Percentiles rank a stretch among this genome's conserved stretches.
phyloP scores from a whole-genome alignment of 2,329 filamentous ascomycete genomes.

The Beauveria sp. region DNA sequence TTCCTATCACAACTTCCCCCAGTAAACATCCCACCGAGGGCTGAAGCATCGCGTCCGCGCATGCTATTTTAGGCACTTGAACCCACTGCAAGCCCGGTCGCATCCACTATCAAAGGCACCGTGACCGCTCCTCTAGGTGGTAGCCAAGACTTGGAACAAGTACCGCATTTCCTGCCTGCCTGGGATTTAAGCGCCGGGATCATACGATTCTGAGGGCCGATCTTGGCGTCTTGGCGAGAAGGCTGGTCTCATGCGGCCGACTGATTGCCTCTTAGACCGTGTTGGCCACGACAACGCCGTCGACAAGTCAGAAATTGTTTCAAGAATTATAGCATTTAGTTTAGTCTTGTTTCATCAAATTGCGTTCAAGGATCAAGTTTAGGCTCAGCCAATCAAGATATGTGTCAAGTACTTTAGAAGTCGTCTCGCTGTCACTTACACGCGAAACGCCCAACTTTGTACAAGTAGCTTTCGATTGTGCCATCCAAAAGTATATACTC shows the following conservation, averaged over 20 bases:
- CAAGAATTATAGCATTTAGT: too few species aligned
- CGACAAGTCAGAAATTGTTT: background rate
- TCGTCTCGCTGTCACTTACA: background rate
- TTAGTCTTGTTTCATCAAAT: too few species aligned
- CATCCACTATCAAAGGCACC: background rate
- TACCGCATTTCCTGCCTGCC: background rate
- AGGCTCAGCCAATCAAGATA: too few species aligned
- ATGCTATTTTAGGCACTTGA: background rate
- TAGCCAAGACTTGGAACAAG: background rate
- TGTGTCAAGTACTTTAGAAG: too few species aligned
- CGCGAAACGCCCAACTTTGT: background rate
- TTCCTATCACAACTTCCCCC: background rate
- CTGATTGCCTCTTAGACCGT: background rate
- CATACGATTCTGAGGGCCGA: background rate
- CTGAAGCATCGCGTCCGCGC: background rate
- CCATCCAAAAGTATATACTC: too few species aligned
- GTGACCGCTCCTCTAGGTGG: background rate
- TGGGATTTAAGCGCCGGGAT: background rate
- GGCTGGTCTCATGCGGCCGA: background rate
- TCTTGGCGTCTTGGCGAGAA: background rate
- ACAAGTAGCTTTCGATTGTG: background rate
- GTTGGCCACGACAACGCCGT: background rate
- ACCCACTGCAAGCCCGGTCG: background rate
- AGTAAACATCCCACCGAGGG: background rate
- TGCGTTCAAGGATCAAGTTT: too few species aligned